Percentiles rank a stretch among this genome's conserved stretches.
These are phyloP conservation scores for Trametes pubescens DNA, from an alignment of 1,284 basidiomycete species.

Conservation along the genomic window DNA sequence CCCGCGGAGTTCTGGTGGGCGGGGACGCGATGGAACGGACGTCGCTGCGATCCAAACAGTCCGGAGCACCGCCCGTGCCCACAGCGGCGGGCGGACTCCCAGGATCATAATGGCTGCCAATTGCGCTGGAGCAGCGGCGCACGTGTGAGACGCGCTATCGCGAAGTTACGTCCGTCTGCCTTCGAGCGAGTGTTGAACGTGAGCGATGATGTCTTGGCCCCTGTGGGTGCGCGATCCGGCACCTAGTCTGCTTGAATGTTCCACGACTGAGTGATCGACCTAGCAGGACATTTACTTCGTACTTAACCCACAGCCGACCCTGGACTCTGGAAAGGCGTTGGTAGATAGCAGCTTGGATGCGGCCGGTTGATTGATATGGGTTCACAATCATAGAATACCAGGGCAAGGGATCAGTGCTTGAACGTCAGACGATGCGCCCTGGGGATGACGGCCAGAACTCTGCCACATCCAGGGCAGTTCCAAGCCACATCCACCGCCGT, in stretches of 20 bases:
- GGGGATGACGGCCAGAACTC: background rate
- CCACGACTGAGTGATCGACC: too few relatives aligned
- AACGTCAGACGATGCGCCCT: too few relatives aligned
- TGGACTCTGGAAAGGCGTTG: too few relatives aligned
- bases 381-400: too few relatives aligned
- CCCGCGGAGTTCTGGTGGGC: background rate
- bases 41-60: background rate
- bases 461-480: slow-evolving; percentile 3
- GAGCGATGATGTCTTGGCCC: background rate
- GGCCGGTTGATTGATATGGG: too few relatives aligned
- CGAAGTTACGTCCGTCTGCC: background rate
- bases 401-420: too few relatives aligned
- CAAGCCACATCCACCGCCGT: background rate
- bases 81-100: background rate
- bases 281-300: too few relatives aligned
- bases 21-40: background rate
- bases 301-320: too few relatives aligned
- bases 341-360: too few relatives aligned
- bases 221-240: background rate
- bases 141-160: slow-evolving; percentile 9
- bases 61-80: background rate
- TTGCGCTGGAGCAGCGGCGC: background rate
- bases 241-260: too few relatives aligned
- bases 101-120: slow-evolving; percentile 5
- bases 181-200: background rate